Evolutionary conservation across 306 rosid species (phyloP).

Genomic region (Pyrus betulifolia): DNA sequence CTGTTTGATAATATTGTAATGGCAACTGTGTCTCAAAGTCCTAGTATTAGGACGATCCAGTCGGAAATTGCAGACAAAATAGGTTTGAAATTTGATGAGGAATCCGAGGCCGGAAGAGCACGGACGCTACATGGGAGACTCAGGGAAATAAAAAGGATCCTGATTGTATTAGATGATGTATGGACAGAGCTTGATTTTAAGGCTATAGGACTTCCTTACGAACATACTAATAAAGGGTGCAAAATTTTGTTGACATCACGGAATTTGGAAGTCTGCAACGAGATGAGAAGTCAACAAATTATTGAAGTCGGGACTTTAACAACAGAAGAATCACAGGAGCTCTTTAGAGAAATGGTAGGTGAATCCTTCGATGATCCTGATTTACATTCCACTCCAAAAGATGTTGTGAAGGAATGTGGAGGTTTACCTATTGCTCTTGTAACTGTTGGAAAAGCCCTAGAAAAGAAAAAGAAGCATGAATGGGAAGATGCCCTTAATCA

Average conservation of each 20-base stretch:
- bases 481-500: conserved; percentile 21
- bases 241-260: conserved; percentile 31
- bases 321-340: background rate
- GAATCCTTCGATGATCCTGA: background rate
- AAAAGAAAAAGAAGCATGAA: background rate
- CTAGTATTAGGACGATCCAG: background rate
- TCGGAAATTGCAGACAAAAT: no score
- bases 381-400: background rate
- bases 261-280: background rate
- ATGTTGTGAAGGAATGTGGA: conserved; percentile 24
- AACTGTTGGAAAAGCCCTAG: conserved; percentile 19
- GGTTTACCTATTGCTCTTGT: conserved; percentile 32
- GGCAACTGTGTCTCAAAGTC: background rate
- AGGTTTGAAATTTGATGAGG: no score
- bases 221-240: background rate
- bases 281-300: conserved; percentile 13
- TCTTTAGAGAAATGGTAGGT: conserved; percentile 11
- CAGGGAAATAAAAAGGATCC: fast-evolving
- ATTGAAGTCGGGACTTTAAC: background rate
- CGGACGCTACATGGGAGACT: no score
- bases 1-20: background rate
- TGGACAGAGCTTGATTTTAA: no score
- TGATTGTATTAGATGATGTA: no score
- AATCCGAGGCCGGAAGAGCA: no score
- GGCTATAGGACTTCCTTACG: no score